Base-by-base conservation (phyloP, 1,284 basidiomycete genomes). In the Pascua sp. region DNA sequence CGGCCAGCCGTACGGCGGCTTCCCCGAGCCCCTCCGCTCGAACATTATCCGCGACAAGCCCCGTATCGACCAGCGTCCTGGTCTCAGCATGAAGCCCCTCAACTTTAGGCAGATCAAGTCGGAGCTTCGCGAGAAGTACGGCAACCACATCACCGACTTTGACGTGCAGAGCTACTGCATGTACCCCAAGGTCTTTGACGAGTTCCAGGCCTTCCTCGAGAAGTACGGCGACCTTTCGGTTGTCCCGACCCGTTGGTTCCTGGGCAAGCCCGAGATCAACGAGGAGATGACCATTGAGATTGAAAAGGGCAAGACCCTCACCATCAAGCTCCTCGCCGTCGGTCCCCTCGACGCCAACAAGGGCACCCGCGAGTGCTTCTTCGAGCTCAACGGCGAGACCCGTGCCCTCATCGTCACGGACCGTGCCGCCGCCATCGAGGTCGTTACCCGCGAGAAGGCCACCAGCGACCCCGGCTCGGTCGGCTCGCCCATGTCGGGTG, bases 261-360 rank as follows among this genome's bases (percentile, higher is more conserved):
- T 98, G 64, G 89, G 88, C 61, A 91, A 91, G 65, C 94, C 96
- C 42, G 85, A 86, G 65, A 83, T 90, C 65, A 90, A 90, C 65
- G 93, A 98, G 80, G 96, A 98, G 79, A 90, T 98, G 86, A 86
- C 92, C 77, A 90, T 98, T 72, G 86, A 88, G 53, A 97, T 99
- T 69, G 95, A 98, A 80, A 86, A 94, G 79, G 96, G 96, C 56
- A 97, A 98, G 85, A 95, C 88, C 60, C 82, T 98, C 63, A 96
- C 98, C 74, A 87, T 99, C 77, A 91, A 93, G 72, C 83, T 98
- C 67, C 88, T 98, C 82, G 95, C 96, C 43, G 84, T 96, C 53
- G 94, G 95, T 38, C 89, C 92, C 60, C 88, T 98, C 60, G 88
- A 97, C 63, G 86, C 91, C 75, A 88, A 88, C 54, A 89, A 86